A percentile compares a stretch with the other conserved stretches of the same genome.
phyloP scores from a whole-genome alignment of 2,329 filamentous ascomycete genomes.

The Aspergillus tanneri region DNA sequence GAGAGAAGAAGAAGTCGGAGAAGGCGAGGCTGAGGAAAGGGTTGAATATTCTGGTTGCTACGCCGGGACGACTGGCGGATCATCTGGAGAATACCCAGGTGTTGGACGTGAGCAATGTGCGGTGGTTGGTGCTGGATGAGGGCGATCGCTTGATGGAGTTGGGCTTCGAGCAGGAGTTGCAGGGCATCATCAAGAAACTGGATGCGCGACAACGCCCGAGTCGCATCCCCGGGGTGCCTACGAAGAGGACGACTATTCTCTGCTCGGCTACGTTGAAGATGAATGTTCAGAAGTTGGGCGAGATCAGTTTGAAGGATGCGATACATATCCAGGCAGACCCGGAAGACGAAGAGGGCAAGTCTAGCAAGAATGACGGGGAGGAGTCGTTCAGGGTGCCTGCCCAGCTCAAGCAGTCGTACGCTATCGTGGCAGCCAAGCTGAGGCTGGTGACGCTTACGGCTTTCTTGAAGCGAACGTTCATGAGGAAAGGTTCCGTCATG shows the following conservation, averaged over 20 bases:
- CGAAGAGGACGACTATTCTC: constrained; percentile 77
- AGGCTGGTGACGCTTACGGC: constrained; percentile 84
- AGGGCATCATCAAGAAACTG: constrained; percentile 78
- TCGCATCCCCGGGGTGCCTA: constrained; percentile 64
- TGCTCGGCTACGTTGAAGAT: constrained; percentile 98
- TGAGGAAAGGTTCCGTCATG: constrained; percentile 86
- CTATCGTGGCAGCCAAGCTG: constrained; percentile 83
- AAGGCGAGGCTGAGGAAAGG: constrained; percentile 93
- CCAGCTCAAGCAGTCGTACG: constrained; percentile 89
- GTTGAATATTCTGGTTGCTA: constrained; percentile 92
- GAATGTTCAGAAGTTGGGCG: constrained; percentile 88
- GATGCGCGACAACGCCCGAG: constrained; percentile 64
- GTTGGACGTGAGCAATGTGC: constrained; percentile 80
- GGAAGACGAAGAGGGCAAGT: constrained; percentile 54
- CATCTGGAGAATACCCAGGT: constrained; percentile 91
- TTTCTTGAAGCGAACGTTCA: constrained; percentile 81
- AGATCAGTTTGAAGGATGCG: constrained; percentile 92
- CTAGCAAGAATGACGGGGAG: constrained; percentile 52
- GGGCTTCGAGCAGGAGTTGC: constrained; percentile 92
- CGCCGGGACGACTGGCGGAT: constrained; percentile 85
- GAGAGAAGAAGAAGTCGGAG: constrained; percentile 74
- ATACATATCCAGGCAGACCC: constrained; percentile 75
- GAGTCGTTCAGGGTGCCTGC: constrained; percentile 76
- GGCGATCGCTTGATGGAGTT: constrained; percentile 98
- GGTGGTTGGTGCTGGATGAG: constrained; percentile 94